Evolutionary conservation across 2,329 filamentous ascomycete genomes (phyloP).

Genomic region (Delphinella strobiligena): DNA sequence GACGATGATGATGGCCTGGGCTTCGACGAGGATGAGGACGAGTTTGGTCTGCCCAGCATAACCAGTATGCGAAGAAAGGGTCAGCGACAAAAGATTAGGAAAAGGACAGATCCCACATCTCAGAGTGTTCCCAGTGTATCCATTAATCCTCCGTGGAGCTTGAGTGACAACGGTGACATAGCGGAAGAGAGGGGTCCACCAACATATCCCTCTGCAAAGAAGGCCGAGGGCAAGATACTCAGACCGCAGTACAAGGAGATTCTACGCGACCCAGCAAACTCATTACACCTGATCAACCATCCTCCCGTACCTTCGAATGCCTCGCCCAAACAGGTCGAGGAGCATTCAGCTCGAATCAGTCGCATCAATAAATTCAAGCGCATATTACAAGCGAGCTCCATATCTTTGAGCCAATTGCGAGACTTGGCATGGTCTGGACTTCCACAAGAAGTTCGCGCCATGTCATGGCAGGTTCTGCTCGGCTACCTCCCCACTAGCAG

Average conservation of each 20-base stretch:
- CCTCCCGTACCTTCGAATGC: constrained; percentile 62
- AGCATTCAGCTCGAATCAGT: constrained; percentile 73
- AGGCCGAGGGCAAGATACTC: constrained; percentile 86
- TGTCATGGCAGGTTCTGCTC: constrained; percentile 96
- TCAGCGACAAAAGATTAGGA: constrained; percentile 32
- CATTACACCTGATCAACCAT: constrained; percentile 86
- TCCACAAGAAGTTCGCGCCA: constrained; percentile 87
- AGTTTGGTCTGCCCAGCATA: constrained; percentile 87
- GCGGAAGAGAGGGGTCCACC: constrained; percentile 76
- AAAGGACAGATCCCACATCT: constrained; percentile 32
- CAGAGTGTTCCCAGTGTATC: constrained; percentile 9
- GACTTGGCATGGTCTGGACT: constrained; percentile 87
- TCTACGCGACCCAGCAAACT: constrained; percentile 73
- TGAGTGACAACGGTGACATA: constrained; percentile 77
- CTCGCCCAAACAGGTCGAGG: constrained; percentile 71
- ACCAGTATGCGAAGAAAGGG: constrained; percentile 75
- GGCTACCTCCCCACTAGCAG: constrained; percentile 96
- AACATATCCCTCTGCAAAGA: constrained; percentile 77
- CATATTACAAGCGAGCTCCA: constrained; percentile 82
- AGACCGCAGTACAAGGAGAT: constrained; percentile 98
- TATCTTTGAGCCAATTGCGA: constrained; percentile 72
- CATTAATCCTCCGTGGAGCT: constrained; percentile 36
- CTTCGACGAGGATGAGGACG: constrained; percentile 78
- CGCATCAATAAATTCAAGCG: constrained; percentile 98
- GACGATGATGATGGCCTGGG: constrained; percentile 60